Evolutionary conservation across 257 asterid species (phyloP), one percentile per base, ranked within the genome.

Genomic region (Scutellaria baicalensis): DNA sequence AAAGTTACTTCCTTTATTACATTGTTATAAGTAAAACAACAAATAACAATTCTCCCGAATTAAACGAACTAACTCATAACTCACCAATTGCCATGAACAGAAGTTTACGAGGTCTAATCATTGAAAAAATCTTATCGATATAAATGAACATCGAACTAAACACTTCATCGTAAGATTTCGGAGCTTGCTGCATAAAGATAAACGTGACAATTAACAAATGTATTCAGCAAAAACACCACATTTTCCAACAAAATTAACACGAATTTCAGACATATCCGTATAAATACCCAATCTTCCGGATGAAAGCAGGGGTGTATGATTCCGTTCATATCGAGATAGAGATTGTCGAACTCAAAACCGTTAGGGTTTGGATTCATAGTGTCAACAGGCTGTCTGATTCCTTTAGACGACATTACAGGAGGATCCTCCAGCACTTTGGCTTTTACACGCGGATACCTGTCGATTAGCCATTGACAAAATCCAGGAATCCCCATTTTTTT

Each of bases 251-350:
- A 51, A 8, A 16, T 21, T 13, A 63, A 49, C 72, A 54, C 48
- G 63, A 69, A 18, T 75, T 61, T 38, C 36, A 5, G 57, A 47
- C 50, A 14, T 17, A 16, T 51, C 48, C 21, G 0, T 6, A 20
- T 14, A 52, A 52, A 9, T 85, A 85, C 90, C 88, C 58, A 42
- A 59, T 74, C 69, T 71, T 87, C 83, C 23, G 90, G 93, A 65
- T 87, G 90, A 70, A 87, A 87, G 70, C 93, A 87, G 2, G 93
- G 93, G 60, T 84, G 93, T 58, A 87, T 81, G 49, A 86, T 86
- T 61, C 85, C 90, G 70, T 84, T 84, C 93, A 84, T 78, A 72
- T 86, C 93, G 58, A 87, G 83, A 45, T 87, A 87, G 38, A 87
- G 84, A 56, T 87, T 87, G 61, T 87, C 89, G 72, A 78, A 84